phyloP scores from a whole-genome alignment of 169 alveolate species.

The Plasmodium chabaudi region DNA sequence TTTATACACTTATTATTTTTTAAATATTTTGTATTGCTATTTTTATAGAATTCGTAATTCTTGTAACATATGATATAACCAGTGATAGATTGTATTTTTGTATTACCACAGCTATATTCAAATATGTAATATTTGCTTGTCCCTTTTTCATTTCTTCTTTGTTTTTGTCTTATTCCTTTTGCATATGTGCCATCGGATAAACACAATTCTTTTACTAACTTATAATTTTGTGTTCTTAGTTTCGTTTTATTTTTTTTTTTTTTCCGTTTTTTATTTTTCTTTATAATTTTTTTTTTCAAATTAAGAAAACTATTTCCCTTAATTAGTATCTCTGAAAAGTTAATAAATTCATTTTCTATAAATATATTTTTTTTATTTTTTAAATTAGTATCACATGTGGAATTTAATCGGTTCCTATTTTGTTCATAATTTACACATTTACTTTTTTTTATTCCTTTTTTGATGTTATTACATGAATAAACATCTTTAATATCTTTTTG shows the following conservation, averaged over 20 bases:
- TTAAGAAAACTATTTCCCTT: slow-evolving; percentile 14
- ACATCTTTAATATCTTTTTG: slow-evolving; percentile 28
- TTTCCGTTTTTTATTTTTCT: slow-evolving; percentile 31
- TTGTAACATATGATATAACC: slow-evolving; percentile 54
- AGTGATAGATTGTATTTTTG: slow-evolving; percentile 61
- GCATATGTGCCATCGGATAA: background rate
- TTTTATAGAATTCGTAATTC: slow-evolving; percentile 9
- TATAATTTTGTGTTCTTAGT: slow-evolving; percentile 40
- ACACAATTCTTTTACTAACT: slow-evolving; percentile 23
- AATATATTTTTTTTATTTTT: background rate
- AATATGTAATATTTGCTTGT: slow-evolving; percentile 19
- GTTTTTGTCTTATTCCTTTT: slow-evolving; percentile 16
- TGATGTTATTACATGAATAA: slow-evolving; percentile 1
- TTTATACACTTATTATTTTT: slow-evolving; percentile 2
- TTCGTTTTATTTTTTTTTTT: slow-evolving; percentile 25
- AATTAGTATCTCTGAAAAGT: slow-evolving; percentile 12
- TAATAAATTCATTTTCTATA: slow-evolving; percentile 6
- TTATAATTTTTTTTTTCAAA: slow-evolving; percentile 28
- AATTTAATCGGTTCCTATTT: background rate
- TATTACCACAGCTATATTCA: slow-evolving; percentile 52
- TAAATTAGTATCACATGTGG: background rate
- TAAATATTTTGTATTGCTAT: background rate
- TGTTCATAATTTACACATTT: background rate
- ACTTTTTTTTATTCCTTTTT: background rate
- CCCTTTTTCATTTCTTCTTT: background rate